phyloP scores from a whole-genome alignment of 1,139 yeast genomes.

The Saccharomyces hybrid region DNA sequence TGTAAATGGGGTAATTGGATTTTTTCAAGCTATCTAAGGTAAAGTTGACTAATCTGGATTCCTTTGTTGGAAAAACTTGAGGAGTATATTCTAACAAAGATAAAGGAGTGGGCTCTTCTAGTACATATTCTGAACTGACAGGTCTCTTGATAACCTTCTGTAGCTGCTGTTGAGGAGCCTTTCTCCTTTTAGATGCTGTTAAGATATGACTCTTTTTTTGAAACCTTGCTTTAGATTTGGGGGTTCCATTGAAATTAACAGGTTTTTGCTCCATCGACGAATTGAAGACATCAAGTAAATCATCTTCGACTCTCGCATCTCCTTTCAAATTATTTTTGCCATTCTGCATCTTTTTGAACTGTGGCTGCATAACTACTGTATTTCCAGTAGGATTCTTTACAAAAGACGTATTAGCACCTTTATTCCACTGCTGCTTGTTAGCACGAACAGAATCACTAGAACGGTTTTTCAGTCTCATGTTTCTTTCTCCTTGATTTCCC shows the following conservation, averaged over 20 bases:
- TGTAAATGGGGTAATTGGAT: constrained; percentile 21
- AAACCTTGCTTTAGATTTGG: constrained; percentile 1
- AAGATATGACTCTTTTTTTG: background rate
- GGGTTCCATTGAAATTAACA: constrained; percentile 1
- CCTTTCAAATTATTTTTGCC: constrained; percentile 1
- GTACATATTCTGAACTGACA: constrained; percentile 12
- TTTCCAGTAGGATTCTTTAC: background rate
- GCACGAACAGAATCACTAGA: background rate
- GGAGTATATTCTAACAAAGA: constrained; percentile 18
- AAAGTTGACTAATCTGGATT: constrained; percentile 16
- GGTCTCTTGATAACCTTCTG: background rate
- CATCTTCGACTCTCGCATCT: background rate
- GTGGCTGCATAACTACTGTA: constrained; percentile 1
- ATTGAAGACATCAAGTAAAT: constrained; percentile 1
- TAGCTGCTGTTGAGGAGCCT: background rate
- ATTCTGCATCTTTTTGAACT: constrained; percentile 2
- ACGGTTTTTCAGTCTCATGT: background rate
- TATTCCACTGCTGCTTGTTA: background rate
- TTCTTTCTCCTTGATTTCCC: constrained; percentile 1
- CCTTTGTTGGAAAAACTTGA: background rate
- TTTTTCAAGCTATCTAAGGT: constrained; percentile 17
- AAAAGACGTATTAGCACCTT: background rate
- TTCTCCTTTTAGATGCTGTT: background rate
- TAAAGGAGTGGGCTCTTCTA: constrained; percentile 20
- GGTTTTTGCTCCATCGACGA: constrained; percentile 6